Percentiles rank a stretch among this genome's conserved stretches.
Evolutionary conservation across 192 early-diverging fungal genomes (phyloP).

Genomic region (Umbelopsis ramanniana): DNA sequence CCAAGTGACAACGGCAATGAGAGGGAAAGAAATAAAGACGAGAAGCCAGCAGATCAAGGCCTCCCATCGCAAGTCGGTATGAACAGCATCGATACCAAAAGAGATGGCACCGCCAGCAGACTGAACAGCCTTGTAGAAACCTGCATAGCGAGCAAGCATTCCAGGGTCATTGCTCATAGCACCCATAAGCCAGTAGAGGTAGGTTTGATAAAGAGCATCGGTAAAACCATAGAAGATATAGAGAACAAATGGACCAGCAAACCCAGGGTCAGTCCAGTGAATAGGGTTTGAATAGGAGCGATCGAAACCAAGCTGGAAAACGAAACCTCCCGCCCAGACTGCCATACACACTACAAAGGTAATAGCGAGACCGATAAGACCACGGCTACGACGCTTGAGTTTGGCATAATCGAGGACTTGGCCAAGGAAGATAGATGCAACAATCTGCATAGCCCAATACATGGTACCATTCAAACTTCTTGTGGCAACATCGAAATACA

Average conservation of each 20-base stretch:
- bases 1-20: slow-evolving; percentile 54
- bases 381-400: slow-evolving; percentile 31
- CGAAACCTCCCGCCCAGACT: slow-evolving; percentile 36
- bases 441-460: slow-evolving; percentile 63
- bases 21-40: slow-evolving; percentile 49
- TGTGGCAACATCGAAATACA: slow-evolving; percentile 70
- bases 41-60: slow-evolving; percentile 59
- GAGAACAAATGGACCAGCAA: slow-evolving; percentile 51
- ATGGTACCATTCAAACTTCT: slow-evolving; percentile 71
- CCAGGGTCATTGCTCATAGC: slow-evolving; percentile 54
- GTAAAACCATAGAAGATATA: slow-evolving; percentile 78
- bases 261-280: slow-evolving; percentile 47
- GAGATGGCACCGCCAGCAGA: slow-evolving; percentile 77
- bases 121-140: slow-evolving; percentile 90
- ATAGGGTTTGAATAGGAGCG: slow-evolving; percentile 47
- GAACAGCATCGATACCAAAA: slow-evolving; percentile 69
- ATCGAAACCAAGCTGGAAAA: slow-evolving; percentile 39
- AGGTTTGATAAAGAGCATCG: slow-evolving; percentile 82
- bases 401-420: slow-evolving; percentile 33
- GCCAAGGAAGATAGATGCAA: slow-evolving; percentile 34
- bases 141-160: slow-evolving; percentile 71
- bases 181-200: slow-evolving; percentile 47
- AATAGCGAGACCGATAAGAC: slow-evolving; percentile 25
- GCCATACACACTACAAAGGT: slow-evolving; percentile 28
- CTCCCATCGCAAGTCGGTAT: slow-evolving; percentile 35